Conservation (phyloP, 768 basidiomycete genomes). For the Xerocomellus chrysenteron region DNA sequence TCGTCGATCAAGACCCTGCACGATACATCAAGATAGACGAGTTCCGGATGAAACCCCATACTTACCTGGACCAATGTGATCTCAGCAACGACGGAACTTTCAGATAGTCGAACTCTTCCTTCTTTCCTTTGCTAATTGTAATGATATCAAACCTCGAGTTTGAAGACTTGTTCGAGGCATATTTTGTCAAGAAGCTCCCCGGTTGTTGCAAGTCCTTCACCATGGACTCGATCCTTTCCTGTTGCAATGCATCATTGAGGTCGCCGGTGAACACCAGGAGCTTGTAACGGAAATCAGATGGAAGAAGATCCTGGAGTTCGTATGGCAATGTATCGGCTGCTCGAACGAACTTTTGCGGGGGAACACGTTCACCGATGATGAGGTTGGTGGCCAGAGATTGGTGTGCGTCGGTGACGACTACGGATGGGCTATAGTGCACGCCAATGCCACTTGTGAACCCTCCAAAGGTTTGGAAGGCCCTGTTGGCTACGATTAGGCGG, state of each 20-base stretch:
- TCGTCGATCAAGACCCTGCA: conserved; percentile 63
- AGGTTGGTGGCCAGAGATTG: conserved; percentile 41
- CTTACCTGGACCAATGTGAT: conserved; percentile 45
- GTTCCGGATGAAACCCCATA: background rate
- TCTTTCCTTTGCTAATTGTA: conserved; percentile 30
- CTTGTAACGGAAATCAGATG: conserved; percentile 49
- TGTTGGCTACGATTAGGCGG: conserved; percentile 16
- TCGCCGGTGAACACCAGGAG: conserved; percentile 47
- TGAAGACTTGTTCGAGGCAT: conserved; percentile 19
- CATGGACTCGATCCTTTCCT: conserved; percentile 23
- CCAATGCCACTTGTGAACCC: conserved; percentile 48
- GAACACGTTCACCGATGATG: conserved; percentile 49
- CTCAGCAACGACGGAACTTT: conserved; percentile 35
- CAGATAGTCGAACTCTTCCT: conserved; percentile 33
- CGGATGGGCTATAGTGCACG: conserved; percentile 48
- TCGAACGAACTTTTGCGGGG: conserved; percentile 46
- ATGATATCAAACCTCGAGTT: conserved; percentile 32
- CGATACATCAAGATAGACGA: background rate
- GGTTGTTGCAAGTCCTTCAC: conserved; percentile 28
- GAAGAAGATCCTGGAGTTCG: conserved; percentile 51
- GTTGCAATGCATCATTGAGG: conserved; percentile 18
- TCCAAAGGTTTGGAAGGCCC: conserved; percentile 46
- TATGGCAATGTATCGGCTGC: conserved; percentile 45
- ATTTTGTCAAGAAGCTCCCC: conserved; percentile 28
- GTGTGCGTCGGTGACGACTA: conserved; percentile 33